phyloP scores from a whole-genome alignment of 495 filamentous ascomycete genomes.

The Paragyromitra xinjiangensis region DNA sequence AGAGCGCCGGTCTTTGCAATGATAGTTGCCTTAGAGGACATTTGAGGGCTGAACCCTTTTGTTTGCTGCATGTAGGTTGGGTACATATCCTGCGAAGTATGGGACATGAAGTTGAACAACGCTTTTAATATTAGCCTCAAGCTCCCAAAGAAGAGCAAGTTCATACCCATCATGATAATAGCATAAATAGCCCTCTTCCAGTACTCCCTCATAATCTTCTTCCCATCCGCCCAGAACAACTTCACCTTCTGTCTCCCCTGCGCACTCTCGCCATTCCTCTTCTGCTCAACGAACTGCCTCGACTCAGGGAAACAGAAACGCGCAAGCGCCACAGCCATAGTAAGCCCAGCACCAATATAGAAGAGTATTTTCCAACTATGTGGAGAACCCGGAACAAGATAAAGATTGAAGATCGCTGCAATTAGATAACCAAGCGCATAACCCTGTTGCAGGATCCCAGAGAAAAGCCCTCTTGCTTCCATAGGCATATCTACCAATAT shows the following conservation, averaged over 20 bases:
- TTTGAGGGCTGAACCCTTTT: constrained; percentile 65
- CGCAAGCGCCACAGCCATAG: constrained; percentile 70
- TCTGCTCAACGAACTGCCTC: constrained; percentile 72
- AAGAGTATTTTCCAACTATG: constrained; percentile 56
- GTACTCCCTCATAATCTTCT: constrained; percentile 70
- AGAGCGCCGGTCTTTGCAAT: constrained; percentile 78
- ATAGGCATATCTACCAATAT: constrained; percentile 44
- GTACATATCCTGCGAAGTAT: constrained; percentile 78
- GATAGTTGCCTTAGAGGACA: constrained; percentile 72
- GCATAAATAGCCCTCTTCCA: constrained; percentile 78
- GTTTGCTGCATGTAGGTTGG: constrained; percentile 76
- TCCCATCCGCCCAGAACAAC: constrained; percentile 61
- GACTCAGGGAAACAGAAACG: constrained; percentile 75
- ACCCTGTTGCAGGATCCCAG: constrained; percentile 79
- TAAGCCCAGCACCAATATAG: constrained; percentile 69
- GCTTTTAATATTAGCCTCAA: constrained; percentile 55
- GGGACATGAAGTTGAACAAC: constrained; percentile 62
- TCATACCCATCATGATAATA: constrained; percentile 69
- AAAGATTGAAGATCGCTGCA: constrained; percentile 75
- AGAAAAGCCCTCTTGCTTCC: constrained; percentile 77
- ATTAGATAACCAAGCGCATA: constrained; percentile 79
- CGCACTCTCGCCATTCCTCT: constrained; percentile 62
- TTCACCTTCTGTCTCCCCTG: constrained; percentile 57
- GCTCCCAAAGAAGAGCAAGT: constrained; percentile 57
- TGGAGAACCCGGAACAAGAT: constrained; percentile 61